These are phyloP conservation scores for Yamadazyma triangularis DNA, from an alignment of 1,139 yeast species.

Conservation along the genomic window DNA sequence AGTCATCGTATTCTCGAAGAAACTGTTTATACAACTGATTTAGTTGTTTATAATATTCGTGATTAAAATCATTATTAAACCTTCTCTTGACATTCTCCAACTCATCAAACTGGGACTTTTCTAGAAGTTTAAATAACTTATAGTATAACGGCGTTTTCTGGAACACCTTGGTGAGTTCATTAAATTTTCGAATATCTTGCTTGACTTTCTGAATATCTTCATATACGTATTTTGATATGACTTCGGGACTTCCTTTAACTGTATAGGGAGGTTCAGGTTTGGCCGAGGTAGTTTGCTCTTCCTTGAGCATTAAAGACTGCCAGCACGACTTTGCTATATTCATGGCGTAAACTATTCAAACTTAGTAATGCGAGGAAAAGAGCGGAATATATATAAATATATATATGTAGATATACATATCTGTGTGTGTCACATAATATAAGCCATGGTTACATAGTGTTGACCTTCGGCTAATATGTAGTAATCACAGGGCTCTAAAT, in stretches of 20 bases:
- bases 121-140: conserved; percentile 11
- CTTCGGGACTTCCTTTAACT: conserved; percentile 4
- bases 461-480: too few species aligned
- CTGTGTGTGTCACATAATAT: too few species aligned
- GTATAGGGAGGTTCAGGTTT: too few species aligned
- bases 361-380: too few species aligned
- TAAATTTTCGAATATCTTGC: conserved; percentile 10
- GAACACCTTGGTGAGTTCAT: conserved; percentile 8
- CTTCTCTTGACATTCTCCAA: conserved; percentile 5
- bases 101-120: conserved; percentile 6
- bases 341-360: too few species aligned
- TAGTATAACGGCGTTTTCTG: conserved; percentile 8
- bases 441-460: too few species aligned
- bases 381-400: too few species aligned
- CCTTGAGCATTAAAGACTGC: too few species aligned
- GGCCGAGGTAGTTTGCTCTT: too few species aligned
- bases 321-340: too few species aligned
- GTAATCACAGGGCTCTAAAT: too few species aligned
- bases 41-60: conserved; percentile 7
- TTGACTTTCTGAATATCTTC: conserved; percentile 10
- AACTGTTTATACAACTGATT: conserved; percentile 6
- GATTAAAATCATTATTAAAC: conserved; percentile 3
- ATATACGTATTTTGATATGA: conserved; percentile 8
- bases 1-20: conserved; percentile 10
- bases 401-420: too few species aligned